A percentile compares a stretch with the other conserved stretches of the same genome.
These are phyloP conservation scores for Nicotiana rustica DNA, from an alignment of 305 asterid genomes.

Conservation along the genomic window DNA sequence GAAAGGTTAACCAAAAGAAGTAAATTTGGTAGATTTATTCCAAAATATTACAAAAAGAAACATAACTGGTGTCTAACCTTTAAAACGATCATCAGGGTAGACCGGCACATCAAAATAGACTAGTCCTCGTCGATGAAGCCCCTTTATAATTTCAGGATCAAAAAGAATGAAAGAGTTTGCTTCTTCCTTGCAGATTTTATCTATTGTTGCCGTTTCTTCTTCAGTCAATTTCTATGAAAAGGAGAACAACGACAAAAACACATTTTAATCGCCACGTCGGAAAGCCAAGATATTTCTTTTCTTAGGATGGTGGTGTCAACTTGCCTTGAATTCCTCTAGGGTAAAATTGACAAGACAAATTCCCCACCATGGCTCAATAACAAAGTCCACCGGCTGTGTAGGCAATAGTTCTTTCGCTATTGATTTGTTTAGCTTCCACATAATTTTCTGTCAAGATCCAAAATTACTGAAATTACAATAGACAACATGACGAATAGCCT, in stretches of 20 bases:
- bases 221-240: constrained; percentile 88
- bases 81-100: constrained; percentile 95
- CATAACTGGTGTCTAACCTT: constrained; percentile 56
- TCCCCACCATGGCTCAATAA: constrained; percentile 99
- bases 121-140: constrained; percentile 85
- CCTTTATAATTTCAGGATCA: constrained; percentile 88
- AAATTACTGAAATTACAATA: constrained; percentile 46
- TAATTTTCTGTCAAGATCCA: constrained; percentile 90
- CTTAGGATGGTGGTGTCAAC: constrained; percentile 34
- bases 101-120: constrained; percentile 96
- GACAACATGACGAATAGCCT: constrained; percentile 37
- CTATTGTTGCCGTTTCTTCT: constrained; percentile 97
- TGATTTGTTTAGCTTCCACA: constrained; percentile 99
- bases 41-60: constrained; percentile 18
- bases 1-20: constrained; percentile 13
- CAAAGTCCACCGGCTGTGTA: constrained; percentile 85
- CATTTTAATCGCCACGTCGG: neutral
- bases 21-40: constrained; percentile 12
- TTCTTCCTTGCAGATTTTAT: constrained; percentile 97
- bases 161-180: constrained; percentile 90
- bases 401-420: constrained; percentile 97
- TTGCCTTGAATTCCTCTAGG: constrained; percentile 97
- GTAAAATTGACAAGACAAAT: constrained; percentile 98
- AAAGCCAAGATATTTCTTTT: constrained; percentile 3
- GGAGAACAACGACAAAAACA: constrained; percentile 32